phyloP scores from a whole-genome alignment of 305 asterid species.

The Fraxinus platypoda region DNA sequence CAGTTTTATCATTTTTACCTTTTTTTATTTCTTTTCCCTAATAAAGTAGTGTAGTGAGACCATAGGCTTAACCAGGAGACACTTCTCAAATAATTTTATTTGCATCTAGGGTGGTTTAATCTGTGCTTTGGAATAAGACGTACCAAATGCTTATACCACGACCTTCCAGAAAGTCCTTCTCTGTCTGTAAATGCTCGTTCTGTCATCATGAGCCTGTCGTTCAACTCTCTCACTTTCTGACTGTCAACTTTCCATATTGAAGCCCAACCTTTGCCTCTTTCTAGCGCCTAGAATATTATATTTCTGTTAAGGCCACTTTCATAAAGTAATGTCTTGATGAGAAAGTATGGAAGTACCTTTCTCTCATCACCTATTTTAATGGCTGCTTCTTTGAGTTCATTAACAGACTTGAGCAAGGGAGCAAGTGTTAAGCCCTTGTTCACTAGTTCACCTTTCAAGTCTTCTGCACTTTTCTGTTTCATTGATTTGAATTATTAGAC shows the following conservation, averaged over 20 bases:
- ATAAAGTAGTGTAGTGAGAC: not conserved
- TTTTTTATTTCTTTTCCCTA: not conserved
- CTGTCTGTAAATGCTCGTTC: slow-evolving; percentile 76
- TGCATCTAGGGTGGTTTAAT: not conserved
- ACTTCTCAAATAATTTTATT: not conserved
- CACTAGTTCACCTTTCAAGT: slow-evolving; percentile 45
- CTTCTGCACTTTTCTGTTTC: slow-evolving; percentile 59
- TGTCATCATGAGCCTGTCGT: slow-evolving; percentile 78
- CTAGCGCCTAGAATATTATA: slow-evolving; percentile 32
- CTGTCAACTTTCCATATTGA: slow-evolving; percentile 30
- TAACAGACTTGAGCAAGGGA: slow-evolving; percentile 65
- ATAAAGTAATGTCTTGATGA: not conserved
- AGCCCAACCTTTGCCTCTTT: slow-evolving; percentile 42
- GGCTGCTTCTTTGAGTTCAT: slow-evolving; percentile 60
- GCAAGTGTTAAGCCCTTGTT: slow-evolving; percentile 43
- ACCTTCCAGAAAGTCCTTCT: slow-evolving; percentile 72
- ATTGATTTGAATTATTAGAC: slow-evolving; percentile 17
- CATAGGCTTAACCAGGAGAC: not conserved
- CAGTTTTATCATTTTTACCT: not conserved
- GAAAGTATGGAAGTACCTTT: slow-evolving; percentile 43
- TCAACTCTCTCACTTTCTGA: slow-evolving; percentile 57
- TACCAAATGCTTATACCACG: slow-evolving; percentile 89
- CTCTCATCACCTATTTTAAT: slow-evolving; percentile 45
- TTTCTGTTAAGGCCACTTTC: slow-evolving; percentile 7
- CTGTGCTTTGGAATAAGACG: slow-evolving; percentile 18